Conservation (phyloP, 768 basidiomycete species). For the Lentinula lateritia region DNA sequence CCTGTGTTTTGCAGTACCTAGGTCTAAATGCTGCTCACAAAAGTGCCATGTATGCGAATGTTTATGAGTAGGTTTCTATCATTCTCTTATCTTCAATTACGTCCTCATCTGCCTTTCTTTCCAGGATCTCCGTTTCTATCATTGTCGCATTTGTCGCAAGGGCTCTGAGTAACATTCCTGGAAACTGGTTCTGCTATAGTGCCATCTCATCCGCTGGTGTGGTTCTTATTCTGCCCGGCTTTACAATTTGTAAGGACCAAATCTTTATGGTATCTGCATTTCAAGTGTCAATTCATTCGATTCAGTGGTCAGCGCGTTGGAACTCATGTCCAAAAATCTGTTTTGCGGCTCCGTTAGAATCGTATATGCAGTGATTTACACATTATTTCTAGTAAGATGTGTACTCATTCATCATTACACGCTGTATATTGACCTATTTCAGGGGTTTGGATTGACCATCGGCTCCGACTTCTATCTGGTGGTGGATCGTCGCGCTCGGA, state of each 20-base stretch:
- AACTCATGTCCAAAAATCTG: conserved; percentile 76
- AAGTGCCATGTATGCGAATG: conserved; percentile 89
- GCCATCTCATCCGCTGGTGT: conserved; percentile 87
- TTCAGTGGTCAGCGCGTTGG: conserved; percentile 70
- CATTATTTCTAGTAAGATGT: conserved; percentile 60
- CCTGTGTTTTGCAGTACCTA: conserved; percentile 68
- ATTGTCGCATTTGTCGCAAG: conserved; percentile 81
- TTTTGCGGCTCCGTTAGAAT: conserved; percentile 79
- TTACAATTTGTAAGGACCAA: conserved; percentile 60
- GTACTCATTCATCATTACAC: background rate
- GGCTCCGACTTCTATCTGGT: conserved; percentile 79
- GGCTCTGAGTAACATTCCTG: conserved; percentile 69
- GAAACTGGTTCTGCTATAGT: conserved; percentile 80
- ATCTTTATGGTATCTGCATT: background rate
- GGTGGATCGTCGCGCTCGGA: conserved; percentile 54
- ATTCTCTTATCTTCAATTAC: background rate
- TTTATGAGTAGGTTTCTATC: conserved; percentile 65
- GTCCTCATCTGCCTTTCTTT: background rate
- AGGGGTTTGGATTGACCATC: conserved; percentile 83
- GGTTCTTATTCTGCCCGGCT: conserved; percentile 87
- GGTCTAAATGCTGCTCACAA: conserved; percentile 80
- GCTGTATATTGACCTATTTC: background rate
- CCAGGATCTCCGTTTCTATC: conserved; percentile 79
- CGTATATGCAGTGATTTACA: conserved; percentile 84
- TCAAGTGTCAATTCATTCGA: background rate